Evolutionary conservation across 352 stramenopile genomes (phyloP).

Genomic region (Hyphochytrium catenoides): DNA sequence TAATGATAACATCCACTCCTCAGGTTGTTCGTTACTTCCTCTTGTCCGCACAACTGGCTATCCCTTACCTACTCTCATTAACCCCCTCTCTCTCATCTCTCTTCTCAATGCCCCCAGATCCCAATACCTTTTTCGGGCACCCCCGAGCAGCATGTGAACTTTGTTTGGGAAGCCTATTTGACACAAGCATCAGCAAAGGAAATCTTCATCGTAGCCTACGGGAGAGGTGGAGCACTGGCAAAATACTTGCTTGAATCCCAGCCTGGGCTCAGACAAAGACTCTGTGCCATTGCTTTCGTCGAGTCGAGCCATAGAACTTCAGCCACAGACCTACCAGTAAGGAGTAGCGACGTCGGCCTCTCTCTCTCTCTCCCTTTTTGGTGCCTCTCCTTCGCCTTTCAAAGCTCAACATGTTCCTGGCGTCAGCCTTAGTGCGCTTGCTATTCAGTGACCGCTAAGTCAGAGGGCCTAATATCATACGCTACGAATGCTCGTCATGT

Average conservation of each 20-base stretch:
- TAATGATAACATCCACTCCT: no score
- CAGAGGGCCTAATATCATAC: no score
- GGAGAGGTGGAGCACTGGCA: constrained; percentile 28
- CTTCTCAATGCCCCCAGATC: no score
- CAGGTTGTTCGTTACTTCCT: no score
- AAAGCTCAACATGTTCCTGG: no score
- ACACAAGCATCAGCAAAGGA: constrained; percentile 30
- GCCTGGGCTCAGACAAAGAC: constrained; percentile 24
- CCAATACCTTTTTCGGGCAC: constrained; percentile 43
- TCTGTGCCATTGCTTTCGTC: constrained; percentile 45
- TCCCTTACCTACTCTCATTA: no score
- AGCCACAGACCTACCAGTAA: constrained; percentile 20
- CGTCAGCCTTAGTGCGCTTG: no score
- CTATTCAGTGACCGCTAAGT: no score
- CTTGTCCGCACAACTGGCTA: no score
- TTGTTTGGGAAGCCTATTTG: constrained; percentile 58
- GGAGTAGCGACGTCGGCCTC: neutral
- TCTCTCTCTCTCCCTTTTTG: no score
- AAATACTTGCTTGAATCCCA: constrained; percentile 49
- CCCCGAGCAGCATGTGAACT: constrained; percentile 36
- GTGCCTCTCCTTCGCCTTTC: no score
- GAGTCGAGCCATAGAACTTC: constrained; percentile 48
- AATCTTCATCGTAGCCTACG: constrained; percentile 52
- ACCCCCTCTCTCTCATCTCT: no score
- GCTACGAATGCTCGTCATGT: neutral